These are phyloP conservation scores for Claviceps capensis DNA, from an alignment of 2,329 filamentous ascomycete genomes.

Conservation along the genomic window DNA sequence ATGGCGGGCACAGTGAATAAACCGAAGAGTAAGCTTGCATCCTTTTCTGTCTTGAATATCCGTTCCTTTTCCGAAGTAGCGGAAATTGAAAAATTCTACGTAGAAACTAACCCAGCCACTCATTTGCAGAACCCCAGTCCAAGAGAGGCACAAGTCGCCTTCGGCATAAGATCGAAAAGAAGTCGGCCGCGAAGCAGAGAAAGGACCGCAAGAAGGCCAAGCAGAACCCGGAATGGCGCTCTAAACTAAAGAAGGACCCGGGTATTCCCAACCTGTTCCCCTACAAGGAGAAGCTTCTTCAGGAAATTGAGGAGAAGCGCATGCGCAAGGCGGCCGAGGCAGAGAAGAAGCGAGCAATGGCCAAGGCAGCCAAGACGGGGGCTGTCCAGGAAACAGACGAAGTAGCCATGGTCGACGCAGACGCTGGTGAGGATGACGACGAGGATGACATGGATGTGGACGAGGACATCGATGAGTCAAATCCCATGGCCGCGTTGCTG, in stretches of 20 bases:
- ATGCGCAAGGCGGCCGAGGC: constrained; percentile 69
- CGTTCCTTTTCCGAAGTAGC: not conserved
- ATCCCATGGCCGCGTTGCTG: constrained; percentile 85
- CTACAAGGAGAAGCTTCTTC: constrained; percentile 89
- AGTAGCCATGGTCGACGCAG: constrained; percentile 32
- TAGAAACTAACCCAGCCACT: not conserved
- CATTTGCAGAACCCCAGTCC: constrained; percentile 66
- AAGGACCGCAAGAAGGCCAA: constrained; percentile 83
- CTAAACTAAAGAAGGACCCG: constrained; percentile 91
- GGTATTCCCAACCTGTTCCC: constrained; percentile 96
- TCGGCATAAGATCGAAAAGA: constrained; percentile 92
- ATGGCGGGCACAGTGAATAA: constrained; percentile 44
- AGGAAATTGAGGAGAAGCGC: constrained; percentile 86
- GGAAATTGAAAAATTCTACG: not conserved
- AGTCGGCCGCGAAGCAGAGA: constrained; percentile 75
- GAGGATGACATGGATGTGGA: constrained; percentile 41
- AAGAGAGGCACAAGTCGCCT: constrained; percentile 85
- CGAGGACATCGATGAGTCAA: constrained; percentile 51
- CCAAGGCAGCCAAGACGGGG: constrained; percentile 50
- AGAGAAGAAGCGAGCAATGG: constrained; percentile 55
- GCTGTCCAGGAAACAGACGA: constrained; percentile 29
- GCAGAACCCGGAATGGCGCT: constrained; percentile 95
- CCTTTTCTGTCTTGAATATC: not conserved
- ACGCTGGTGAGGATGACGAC: constrained; percentile 35
- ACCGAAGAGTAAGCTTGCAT: constrained; percentile 32